A percentile compares a stretch with the other conserved stretches of the same genome.
Conservation (phyloP, 768 basidiomycete genomes). For the Obba rivulosa region DNA sequence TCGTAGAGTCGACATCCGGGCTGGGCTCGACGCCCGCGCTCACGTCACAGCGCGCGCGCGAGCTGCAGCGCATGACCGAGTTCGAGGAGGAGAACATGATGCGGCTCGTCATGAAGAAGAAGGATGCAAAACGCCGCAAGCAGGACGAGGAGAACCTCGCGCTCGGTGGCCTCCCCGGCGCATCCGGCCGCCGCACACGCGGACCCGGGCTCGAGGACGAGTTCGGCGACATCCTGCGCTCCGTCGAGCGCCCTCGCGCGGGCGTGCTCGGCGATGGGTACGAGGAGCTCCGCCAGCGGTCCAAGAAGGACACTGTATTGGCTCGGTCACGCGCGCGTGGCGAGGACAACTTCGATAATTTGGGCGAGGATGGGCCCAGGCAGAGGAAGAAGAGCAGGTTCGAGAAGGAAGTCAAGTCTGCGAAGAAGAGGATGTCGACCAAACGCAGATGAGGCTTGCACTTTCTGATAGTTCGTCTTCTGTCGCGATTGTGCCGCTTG, state of each 20-base stretch:
- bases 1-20: constrained; percentile 68
- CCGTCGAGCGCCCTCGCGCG: constrained; percentile 41
- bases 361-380: constrained; percentile 26
- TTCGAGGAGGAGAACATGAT: constrained; percentile 97
- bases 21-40: constrained; percentile 58
- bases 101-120: constrained; percentile 86
- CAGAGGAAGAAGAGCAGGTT: constrained; percentile 37
- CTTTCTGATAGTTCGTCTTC: no score
- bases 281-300: constrained; percentile 67
- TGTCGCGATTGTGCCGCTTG: no score
- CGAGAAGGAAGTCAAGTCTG: constrained; percentile 36
- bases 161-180: constrained; percentile 60
- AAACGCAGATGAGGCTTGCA: constrained; percentile 9
- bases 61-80: constrained; percentile 74
- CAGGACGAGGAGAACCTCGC: constrained; percentile 87
- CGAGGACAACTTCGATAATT: constrained; percentile 24
- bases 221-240: constrained; percentile 73
- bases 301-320: constrained; percentile 58
- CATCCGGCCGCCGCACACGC: constrained; percentile 46
- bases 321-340: constrained; percentile 46
- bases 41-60: constrained; percentile 65
- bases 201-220: constrained; percentile 79
- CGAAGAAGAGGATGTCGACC: constrained; percentile 24
- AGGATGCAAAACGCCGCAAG: constrained; percentile 62
- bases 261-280: constrained; percentile 64